Percentiles rank a stretch among this genome's conserved stretches.
Evolutionary conservation across 805 yeast species (phyloP).

Genomic region (Lipomyces yamanashiensis): DNA sequence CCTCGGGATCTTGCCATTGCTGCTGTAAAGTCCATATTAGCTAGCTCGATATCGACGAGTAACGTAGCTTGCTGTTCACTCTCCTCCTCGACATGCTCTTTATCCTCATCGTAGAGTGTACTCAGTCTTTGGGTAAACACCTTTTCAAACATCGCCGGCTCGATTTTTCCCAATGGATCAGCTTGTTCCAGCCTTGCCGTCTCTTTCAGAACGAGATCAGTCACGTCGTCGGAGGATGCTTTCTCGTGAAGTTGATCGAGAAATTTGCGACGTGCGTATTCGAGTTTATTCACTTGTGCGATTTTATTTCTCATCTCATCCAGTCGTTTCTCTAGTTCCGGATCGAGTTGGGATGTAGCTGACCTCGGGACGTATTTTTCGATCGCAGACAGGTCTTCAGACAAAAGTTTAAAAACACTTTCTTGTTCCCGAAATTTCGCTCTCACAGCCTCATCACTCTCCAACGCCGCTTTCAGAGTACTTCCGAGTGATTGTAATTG

Average conservation of each 20-base stretch:
- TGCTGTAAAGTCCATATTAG: slow-evolving; percentile 37
- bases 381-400: slow-evolving; percentile 46
- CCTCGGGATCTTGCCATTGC: slow-evolving; percentile 30
- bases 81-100: slow-evolving; percentile 53
- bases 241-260: slow-evolving; percentile 33
- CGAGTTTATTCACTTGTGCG: slow-evolving; percentile 35
- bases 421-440: slow-evolving; percentile 56
- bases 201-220: slow-evolving; percentile 24
- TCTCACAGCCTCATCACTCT: slow-evolving; percentile 62
- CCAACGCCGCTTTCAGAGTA: slow-evolving; percentile 60
- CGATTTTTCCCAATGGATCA: slow-evolving; percentile 32
- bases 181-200: slow-evolving; percentile 29
- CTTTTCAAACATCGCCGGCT: slow-evolving; percentile 39
- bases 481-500: slow-evolving; percentile 53
- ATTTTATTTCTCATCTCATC: slow-evolving; percentile 41
- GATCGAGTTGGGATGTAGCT: slow-evolving; percentile 41
- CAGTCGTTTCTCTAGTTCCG: slow-evolving; percentile 46
- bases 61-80: slow-evolving; percentile 48
- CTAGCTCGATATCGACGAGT: slow-evolving; percentile 47
- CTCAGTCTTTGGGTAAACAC: slow-evolving; percentile 43
- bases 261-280: slow-evolving; percentile 38
- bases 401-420: slow-evolving; percentile 52
- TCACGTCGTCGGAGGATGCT: slow-evolving; percentile 28
- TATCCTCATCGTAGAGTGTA: slow-evolving; percentile 56
- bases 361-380: slow-evolving; percentile 44